These are phyloP conservation scores for Panus rudis DNA, from an alignment of 768 basidiomycete genomes.

Conservation along the genomic window DNA sequence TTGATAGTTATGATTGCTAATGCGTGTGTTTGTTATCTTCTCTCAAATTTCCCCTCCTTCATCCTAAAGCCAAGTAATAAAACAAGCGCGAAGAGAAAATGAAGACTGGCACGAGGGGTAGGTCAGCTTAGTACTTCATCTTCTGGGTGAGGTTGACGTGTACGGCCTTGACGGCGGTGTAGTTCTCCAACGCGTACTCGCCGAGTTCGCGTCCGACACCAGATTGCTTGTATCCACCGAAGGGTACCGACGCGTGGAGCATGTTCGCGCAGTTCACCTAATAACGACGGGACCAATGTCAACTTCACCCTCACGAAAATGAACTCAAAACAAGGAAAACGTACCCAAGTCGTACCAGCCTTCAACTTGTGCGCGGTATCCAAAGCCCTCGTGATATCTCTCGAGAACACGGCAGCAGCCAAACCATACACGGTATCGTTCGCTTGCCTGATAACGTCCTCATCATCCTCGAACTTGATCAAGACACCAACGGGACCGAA, in stretches of 20 bases:
- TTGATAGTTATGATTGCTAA: too few species aligned
- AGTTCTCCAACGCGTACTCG: conserved; percentile 42
- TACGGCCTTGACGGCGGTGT: conserved; percentile 59
- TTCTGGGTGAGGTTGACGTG: conserved; percentile 47
- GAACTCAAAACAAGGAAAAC: conserved; percentile 1
- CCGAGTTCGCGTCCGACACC: conserved; percentile 67
- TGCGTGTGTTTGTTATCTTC: too few species aligned
- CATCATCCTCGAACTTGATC: conserved; percentile 56
- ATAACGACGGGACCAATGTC: background rate
- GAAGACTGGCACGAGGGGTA: too few species aligned
- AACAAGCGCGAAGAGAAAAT: too few species aligned
- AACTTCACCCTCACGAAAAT: background rate
- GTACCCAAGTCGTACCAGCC: conserved; percentile 75
- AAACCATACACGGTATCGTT: conserved; percentile 88
- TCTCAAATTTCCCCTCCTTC: too few species aligned
- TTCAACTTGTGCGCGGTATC: conserved; percentile 65
- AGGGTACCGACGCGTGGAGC: conserved; percentile 47
- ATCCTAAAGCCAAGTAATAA: too few species aligned
- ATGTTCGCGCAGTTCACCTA: conserved; percentile 39
- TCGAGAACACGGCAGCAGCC: conserved; percentile 80
- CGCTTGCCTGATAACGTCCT: conserved; percentile 62
- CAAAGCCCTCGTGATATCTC: conserved; percentile 70
- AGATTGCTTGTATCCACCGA: conserved; percentile 70
- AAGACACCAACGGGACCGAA: conserved; percentile 69
- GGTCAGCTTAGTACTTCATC: too few species aligned